phyloP scores from a whole-genome alignment of 164 flowering plant genomes.

The Amborella trichopoda region DNA sequence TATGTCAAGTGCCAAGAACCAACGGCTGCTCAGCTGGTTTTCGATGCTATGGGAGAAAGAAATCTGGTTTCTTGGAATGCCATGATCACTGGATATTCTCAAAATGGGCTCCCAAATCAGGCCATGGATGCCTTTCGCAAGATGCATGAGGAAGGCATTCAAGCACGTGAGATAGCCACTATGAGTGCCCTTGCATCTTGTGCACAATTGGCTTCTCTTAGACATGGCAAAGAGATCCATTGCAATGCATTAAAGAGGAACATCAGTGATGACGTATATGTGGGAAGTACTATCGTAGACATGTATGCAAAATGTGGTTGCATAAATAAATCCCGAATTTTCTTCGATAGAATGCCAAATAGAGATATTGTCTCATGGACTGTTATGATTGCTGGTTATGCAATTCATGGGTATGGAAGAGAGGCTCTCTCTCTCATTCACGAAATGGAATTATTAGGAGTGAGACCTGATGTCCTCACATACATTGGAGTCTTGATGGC shows the following conservation, averaged over 20 bases:
- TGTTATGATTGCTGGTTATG: constrained; percentile 45
- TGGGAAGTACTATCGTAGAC: constrained; percentile 37
- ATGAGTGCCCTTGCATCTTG: constrained; percentile 35
- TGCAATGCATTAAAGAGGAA: constrained; percentile 34
- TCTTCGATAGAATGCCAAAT: constrained; percentile 27
- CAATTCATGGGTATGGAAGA: constrained; percentile 41
- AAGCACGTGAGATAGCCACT: constrained; percentile 32
- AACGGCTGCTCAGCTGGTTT: constrained; percentile 21
- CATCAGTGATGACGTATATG: constrained; percentile 25
- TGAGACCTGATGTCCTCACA: constrained; percentile 39
- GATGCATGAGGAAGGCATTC: constrained; percentile 29
- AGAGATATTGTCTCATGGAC: constrained; percentile 48
- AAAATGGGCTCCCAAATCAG: constrained; percentile 28
- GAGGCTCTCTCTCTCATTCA: constrained; percentile 37
- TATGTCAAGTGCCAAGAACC: constrained; percentile 34
- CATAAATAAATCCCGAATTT: constrained; percentile 24
- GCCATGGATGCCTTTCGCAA: constrained; percentile 32
- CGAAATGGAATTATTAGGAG: constrained; percentile 24
- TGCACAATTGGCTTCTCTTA: constrained; percentile 43
- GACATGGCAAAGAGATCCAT: constrained; percentile 49
- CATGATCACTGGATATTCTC: constrained; percentile 59
- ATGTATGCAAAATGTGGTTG: constrained; percentile 66
- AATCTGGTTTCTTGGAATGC: constrained; percentile 50
- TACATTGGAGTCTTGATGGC: constrained; percentile 42
- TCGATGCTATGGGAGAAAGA: constrained; percentile 31